Base-by-base conservation (phyloP, 2,329 filamentous ascomycete species). In the Parafenestella ontariensis region DNA sequence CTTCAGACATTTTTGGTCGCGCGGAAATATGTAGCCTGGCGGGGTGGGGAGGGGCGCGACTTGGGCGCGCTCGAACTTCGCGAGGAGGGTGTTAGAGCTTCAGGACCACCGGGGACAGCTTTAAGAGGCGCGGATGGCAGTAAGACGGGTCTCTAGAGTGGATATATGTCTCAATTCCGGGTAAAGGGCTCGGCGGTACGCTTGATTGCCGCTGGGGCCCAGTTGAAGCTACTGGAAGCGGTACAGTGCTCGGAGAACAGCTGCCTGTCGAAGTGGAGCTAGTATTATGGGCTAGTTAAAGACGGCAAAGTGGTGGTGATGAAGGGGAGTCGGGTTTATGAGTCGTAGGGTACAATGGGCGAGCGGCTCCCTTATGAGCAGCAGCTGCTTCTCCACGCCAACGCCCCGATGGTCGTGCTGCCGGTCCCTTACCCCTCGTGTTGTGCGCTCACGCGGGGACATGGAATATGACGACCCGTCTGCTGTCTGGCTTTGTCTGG, bases 1-100 rank as follows among this genome's bases (percentile, higher is more conserved):
- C 79, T 63, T 81, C 79, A 58, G 79, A 80, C 79, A 81, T 81
- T 58, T n/a, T 46, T 64, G 61, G 40, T 48, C 21, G 49, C 58
- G 54, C 48, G 49, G 44, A 40, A 45, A 37, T 49, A 45, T 42
- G 54, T 44, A 36, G 50, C 46, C 52, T 53, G 39, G 26, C 46
- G 47, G 49, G 48, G 53, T 39, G 52, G 47, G 44, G 33, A 48
- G 40, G 41, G 46, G 29, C 36, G 51, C 33, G 52, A 40, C 47
- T 46, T 58, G 37, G 55, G 52, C 50, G 52, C 44, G 53, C 56
- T 52, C 54, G 24, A 47, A 47, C 36, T 49, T 43, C 40, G 41
- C 48, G 51, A 53, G 40, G 26, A 28, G 39, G 43, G 49, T 44
- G 46, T 37, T 24, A 31, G 36, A 24, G 50, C 42, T 42, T 33